A percentile compares a stretch with the other conserved stretches of the same genome.
Conservation (phyloP, 805 yeast species). For the Starmerella bombicola region DNA sequence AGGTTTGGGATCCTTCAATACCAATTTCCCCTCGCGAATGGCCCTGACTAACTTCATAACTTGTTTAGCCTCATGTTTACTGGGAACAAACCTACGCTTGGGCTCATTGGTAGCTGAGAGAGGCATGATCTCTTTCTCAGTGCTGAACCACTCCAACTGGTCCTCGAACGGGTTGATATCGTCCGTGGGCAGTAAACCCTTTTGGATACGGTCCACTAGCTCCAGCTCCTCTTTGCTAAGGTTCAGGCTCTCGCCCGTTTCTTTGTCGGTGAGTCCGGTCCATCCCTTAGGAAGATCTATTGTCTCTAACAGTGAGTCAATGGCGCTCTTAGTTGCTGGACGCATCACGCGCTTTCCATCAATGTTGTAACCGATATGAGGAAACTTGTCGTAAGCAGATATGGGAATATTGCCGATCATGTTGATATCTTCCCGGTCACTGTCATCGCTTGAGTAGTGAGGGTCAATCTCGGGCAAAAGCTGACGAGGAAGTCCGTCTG, state of each 20-base stretch:
- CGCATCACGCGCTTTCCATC: conserved; percentile 98
- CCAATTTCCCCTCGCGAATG: conserved; percentile 87
- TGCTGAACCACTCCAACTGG: conserved; percentile 88
- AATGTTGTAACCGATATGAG: conserved; percentile 92
- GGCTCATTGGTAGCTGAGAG: conserved; percentile 92
- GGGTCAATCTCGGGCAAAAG: conserved; percentile 87
- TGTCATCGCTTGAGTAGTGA: conserved; percentile 86
- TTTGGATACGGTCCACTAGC: conserved; percentile 71
- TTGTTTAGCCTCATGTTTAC: conserved; percentile 91
- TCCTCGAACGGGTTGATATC: conserved; percentile 81
- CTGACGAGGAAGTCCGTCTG: conserved; percentile 68
- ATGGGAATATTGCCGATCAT: conserved; percentile 91
- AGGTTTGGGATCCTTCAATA: conserved; percentile 54
- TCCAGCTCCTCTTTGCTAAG: conserved; percentile 79
- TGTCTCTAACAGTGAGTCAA: conserved; percentile 75
- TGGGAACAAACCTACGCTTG: conserved; percentile 90
- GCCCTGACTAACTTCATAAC: conserved; percentile 94
- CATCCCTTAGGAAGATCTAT: conserved; percentile 97
- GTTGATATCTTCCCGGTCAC: conserved; percentile 67
- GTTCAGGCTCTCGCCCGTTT: conserved; percentile 75
- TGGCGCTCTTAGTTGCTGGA: conserved; percentile 93
- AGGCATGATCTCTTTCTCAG: conserved; percentile 69
- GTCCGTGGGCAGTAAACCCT: conserved; percentile 72
- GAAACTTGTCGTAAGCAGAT: conserved; percentile 90
- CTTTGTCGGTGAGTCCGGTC: conserved; percentile 89